A percentile compares a stretch with the other conserved stretches of the same genome.
Conservation (phyloP, 176 grass and related monocot species). For the Cenchrus americanus region DNA sequence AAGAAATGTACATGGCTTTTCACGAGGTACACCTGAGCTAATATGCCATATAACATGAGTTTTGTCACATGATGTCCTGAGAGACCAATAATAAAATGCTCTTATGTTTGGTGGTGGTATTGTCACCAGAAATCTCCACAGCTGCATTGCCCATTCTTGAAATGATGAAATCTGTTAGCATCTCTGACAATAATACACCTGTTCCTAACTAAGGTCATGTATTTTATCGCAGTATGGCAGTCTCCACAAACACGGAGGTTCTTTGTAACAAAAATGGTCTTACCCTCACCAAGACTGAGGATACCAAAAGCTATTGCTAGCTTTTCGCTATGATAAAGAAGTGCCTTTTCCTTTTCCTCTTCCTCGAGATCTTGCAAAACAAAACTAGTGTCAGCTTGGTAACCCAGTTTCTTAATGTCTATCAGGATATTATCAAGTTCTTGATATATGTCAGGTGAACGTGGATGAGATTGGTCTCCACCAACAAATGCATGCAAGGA, state of each 20-base stretch:
- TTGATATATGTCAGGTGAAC: constrained; percentile 65
- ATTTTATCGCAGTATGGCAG: constrained; percentile 79
- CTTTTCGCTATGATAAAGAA: constrained; percentile 77
- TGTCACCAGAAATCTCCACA: constrained; percentile 84
- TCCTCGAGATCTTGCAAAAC: constrained; percentile 80
- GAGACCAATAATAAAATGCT: background rate
- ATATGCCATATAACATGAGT: background rate
- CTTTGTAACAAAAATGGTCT: constrained; percentile 71
- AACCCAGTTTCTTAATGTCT: constrained; percentile 73
- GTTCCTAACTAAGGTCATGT: constrained; percentile 61
- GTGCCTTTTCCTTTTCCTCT: constrained; percentile 74
- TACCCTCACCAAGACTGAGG: constrained; percentile 50
- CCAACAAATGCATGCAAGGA: constrained; percentile 81
- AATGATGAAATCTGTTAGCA: constrained; percentile 87
- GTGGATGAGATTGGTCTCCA: constrained; percentile 70
- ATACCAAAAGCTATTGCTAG: constrained; percentile 72
- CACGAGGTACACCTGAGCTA: background rate
- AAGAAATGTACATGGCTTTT: background rate
- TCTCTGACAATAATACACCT: constrained; percentile 63
- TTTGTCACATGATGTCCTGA: background rate
- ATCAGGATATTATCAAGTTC: constrained; percentile 60
- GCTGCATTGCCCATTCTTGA: constrained; percentile 74
- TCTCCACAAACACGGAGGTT: constrained; percentile 80
- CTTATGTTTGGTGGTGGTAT: background rate
- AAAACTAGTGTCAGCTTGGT: constrained; percentile 67